Conservation (phyloP, 805 yeast genomes). For the Kazachstania bromeliacearum region DNA sequence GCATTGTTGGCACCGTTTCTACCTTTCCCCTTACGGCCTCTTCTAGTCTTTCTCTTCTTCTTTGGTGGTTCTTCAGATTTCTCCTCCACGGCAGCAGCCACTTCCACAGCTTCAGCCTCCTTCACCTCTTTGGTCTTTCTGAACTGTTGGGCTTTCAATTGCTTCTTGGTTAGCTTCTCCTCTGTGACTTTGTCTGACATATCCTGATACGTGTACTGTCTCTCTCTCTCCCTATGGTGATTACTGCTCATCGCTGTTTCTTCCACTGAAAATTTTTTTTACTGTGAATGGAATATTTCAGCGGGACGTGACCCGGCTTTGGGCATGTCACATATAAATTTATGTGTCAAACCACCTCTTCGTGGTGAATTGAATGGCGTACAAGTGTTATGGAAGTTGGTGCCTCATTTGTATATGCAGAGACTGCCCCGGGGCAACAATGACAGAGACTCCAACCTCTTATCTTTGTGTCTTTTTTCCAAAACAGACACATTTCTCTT, state of each 20-base stretch:
- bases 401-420: too few relatives aligned
- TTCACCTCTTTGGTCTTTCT: constrained; percentile 26
- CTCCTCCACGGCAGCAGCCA: constrained; percentile 18
- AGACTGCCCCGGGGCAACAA: too few relatives aligned
- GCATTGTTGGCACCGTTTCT: constrained; percentile 36
- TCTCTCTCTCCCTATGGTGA: background rate
- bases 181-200: constrained; percentile 3
- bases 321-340: too few relatives aligned
- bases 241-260: constrained; percentile 1
- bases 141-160: constrained; percentile 28
- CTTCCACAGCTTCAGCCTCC: constrained; percentile 17
- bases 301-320: too few relatives aligned
- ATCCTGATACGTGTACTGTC: background rate
- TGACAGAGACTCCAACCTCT: too few relatives aligned
- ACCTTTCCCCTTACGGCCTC: constrained; percentile 71
- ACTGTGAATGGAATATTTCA: too few relatives aligned
- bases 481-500: too few relatives aligned
- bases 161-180: constrained; percentile 30
- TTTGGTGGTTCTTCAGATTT: constrained; percentile 29
- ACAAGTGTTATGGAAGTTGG: too few relatives aligned
- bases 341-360: too few relatives aligned
- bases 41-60: constrained; percentile 45
- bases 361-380: too few relatives aligned
- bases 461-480: too few relatives aligned
- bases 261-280: too few relatives aligned